phyloP scores from a whole-genome alignment of 2,329 filamentous ascomycete species.

The Catunica adiposa region DNA sequence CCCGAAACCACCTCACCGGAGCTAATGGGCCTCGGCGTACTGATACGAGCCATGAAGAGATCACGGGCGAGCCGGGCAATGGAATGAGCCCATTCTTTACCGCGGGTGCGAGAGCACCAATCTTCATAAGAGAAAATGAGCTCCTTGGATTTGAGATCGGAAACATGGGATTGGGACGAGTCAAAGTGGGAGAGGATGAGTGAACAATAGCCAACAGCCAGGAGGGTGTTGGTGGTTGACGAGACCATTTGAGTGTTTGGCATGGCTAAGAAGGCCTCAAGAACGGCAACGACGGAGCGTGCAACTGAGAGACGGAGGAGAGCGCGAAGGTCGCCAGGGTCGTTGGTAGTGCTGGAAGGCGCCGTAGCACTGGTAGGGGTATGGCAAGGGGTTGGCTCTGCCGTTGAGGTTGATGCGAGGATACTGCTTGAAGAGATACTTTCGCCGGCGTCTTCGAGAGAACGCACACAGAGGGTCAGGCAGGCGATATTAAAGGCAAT shows the following conservation, averaged over 20 bases:
- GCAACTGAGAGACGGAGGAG: slow-evolving; percentile 10
- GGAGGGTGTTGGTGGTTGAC: slow-evolving; percentile 12
- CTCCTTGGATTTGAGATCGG: slow-evolving; percentile 8
- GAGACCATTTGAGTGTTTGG: slow-evolving; percentile 13
- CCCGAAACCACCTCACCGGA: not conserved
- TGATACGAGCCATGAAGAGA: slow-evolving; percentile 11
- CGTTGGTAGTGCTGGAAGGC: not conserved
- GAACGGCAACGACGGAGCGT: slow-evolving; percentile 10
- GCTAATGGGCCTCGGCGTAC: not conserved
- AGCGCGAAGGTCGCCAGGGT: slow-evolving; percentile 6
- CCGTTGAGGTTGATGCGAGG: not conserved
- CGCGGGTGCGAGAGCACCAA: slow-evolving; percentile 12
- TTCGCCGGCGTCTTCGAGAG: slow-evolving; percentile 12
- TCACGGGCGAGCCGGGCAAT: slow-evolving; percentile 13
- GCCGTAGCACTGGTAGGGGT: slow-evolving; percentile 11
- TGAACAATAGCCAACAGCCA: slow-evolving; percentile 13
- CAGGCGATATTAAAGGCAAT: slow-evolving; percentile 14
- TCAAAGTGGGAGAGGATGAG: slow-evolving; percentile 13
- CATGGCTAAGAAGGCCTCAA: slow-evolving; percentile 13
- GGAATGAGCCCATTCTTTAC: slow-evolving; percentile 13
- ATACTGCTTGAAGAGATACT: slow-evolving; percentile 11
- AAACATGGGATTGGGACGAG: slow-evolving; percentile 10
- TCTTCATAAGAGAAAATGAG: slow-evolving; percentile 12
- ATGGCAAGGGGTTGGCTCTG: slow-evolving; percentile 4
- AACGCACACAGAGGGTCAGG: slow-evolving; percentile 13